Evolutionary conservation across 2,329 filamentous ascomycete species (phyloP).

Genomic region (Alternaria alternata): DNA sequence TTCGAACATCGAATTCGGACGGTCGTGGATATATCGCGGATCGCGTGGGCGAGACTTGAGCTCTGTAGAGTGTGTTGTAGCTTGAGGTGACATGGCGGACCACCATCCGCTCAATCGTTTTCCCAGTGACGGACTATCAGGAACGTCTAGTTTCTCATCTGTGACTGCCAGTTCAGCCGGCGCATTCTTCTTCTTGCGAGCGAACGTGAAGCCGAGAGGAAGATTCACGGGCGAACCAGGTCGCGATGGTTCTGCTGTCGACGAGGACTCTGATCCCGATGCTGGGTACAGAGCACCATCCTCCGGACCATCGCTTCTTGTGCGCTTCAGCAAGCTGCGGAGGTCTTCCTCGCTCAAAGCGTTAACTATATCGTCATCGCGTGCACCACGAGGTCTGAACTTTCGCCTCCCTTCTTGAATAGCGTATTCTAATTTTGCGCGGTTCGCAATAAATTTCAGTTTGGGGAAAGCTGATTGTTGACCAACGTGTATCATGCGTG

Average conservation of each 20-base stretch:
- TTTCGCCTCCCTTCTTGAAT: conserved; percentile 65
- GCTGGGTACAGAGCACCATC: conserved; percentile 25
- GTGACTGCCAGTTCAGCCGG: conserved; percentile 19
- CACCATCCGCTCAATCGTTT: conserved; percentile 50
- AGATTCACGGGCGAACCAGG: conserved; percentile 40
- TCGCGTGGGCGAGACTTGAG: conserved; percentile 18
- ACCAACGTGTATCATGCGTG: conserved; percentile 88
- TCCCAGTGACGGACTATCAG: conserved; percentile 41
- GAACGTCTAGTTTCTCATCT: conserved; percentile 10
- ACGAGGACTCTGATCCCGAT: conserved; percentile 43
- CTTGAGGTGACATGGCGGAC: conserved; percentile 39
- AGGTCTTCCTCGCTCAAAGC: conserved; percentile 59
- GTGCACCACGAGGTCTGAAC: conserved; percentile 44
- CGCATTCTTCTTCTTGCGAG: conserved; percentile 25
- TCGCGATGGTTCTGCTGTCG: conserved; percentile 33
- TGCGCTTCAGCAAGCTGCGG: conserved; percentile 48
- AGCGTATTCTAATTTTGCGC: conserved; percentile 80
- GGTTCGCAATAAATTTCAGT: conserved; percentile 87
- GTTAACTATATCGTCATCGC: conserved; percentile 46
- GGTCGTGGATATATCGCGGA: conserved; percentile 30
- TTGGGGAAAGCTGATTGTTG: conserved; percentile 91
- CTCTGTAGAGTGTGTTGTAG: conserved; percentile 14
- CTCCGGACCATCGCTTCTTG: conserved; percentile 30
- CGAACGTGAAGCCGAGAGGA: conserved; percentile 42
- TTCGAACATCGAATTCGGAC: conserved; percentile 50